phyloP scores from a whole-genome alignment of 257 asterid genomes.

The Hygrophila difformis region DNA sequence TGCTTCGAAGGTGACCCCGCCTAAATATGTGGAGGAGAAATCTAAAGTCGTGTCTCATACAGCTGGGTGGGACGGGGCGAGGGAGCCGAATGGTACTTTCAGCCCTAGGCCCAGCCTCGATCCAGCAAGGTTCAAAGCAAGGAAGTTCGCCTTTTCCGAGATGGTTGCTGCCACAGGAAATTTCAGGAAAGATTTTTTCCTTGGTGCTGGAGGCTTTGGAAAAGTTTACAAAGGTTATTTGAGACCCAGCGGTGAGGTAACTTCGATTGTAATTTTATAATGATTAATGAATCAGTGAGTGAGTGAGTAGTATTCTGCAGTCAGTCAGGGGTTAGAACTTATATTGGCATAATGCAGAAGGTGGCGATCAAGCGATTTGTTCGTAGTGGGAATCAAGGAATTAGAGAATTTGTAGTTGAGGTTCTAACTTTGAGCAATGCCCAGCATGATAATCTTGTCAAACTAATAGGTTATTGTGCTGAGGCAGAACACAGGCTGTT shows the following conservation, averaged over 20 bases:
- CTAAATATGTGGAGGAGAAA: no score
- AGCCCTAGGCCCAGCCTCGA: slow-evolving; percentile 13
- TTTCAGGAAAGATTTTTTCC: slow-evolving; percentile 41
- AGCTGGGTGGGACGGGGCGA: slow-evolving; percentile 3
- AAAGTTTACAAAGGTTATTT: slow-evolving; percentile 27
- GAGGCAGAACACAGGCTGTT: no score
- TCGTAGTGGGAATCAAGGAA: slow-evolving; percentile 38
- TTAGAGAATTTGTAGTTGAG: slow-evolving; percentile 34
- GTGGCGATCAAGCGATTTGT: slow-evolving; percentile 47
- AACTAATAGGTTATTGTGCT: no score
- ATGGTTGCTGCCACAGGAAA: slow-evolving; percentile 45
- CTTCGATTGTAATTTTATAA: slow-evolving; percentile 12
- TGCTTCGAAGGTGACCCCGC: no score
- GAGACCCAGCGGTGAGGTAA: slow-evolving; percentile 44
- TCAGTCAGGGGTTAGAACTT: not conserved
- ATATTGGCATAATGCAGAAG: slow-evolving; percentile 18
- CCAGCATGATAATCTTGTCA: slow-evolving; percentile 23
- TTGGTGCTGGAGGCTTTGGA: slow-evolving; percentile 82
- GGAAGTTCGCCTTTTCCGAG: slow-evolving; percentile 15
- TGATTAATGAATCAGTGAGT: no score
- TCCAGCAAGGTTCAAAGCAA: slow-evolving; percentile 18
- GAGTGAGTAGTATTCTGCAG: not conserved
- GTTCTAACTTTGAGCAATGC: slow-evolving; percentile 34
- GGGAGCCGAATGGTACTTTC: slow-evolving; percentile 4
- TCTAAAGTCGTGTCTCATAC: no score